Evolutionary conservation across 2,329 filamentous ascomycete species (phyloP).

Genomic region (Aspergillus pseudoterreus): DNA sequence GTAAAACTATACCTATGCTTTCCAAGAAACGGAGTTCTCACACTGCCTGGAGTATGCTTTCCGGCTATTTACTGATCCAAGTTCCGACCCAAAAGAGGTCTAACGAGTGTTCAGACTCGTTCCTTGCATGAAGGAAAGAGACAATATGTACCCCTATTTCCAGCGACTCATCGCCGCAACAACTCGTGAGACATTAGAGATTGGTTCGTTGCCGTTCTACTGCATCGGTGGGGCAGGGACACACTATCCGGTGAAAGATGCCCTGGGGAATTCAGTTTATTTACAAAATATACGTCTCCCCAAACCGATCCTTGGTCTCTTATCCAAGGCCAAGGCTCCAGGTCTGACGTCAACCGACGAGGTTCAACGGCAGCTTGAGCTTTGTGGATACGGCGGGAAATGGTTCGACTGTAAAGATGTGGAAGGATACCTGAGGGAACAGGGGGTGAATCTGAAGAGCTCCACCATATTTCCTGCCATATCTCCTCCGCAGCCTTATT

Average conservation of each 20-base stretch:
- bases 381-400: slow-evolving; percentile 14
- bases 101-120: slow-evolving; percentile 66
- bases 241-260: slow-evolving; percentile 51
- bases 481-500: no score
- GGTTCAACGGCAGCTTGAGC: slow-evolving; percentile 2
- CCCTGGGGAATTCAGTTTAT: slow-evolving; percentile 30
- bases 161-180: slow-evolving; percentile 34
- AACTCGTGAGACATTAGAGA: slow-evolving; percentile 51
- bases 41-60: slow-evolving; percentile 62
- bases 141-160: slow-evolving; percentile 40
- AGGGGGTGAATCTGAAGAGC: slow-evolving; percentile 3
- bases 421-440: slow-evolving; percentile 15
- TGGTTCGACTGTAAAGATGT: slow-evolving; percentile 22
- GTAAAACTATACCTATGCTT: slow-evolving; percentile 49
- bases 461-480: no score
- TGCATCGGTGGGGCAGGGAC: slow-evolving; percentile 66
- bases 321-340: neutral
- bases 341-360: neutral
- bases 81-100: slow-evolving; percentile 49
- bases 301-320: slow-evolving; percentile 12
- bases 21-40: slow-evolving; percentile 65
- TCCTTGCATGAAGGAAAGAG: slow-evolving; percentile 52
- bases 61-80: slow-evolving; percentile 47
- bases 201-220: slow-evolving; percentile 60
- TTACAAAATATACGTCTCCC: slow-evolving; percentile 22